Evolutionary conservation across 2,329 filamentous ascomycete species (phyloP).

Genomic region (Colletotrichum orchidophilum): DNA sequence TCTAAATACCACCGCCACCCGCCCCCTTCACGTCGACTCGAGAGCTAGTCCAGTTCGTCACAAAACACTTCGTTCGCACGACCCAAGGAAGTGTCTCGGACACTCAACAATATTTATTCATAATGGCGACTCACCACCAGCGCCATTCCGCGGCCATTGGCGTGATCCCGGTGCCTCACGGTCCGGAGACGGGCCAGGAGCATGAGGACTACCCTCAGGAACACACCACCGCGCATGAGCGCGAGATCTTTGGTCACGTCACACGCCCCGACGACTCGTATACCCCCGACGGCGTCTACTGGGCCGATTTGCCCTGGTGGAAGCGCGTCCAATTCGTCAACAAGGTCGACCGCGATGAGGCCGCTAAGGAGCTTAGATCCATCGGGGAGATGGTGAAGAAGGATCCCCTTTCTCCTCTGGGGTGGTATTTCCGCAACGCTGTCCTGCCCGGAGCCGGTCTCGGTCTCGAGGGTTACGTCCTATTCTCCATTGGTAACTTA

Average conservation of each 20-base stretch:
- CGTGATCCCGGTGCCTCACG: slow-evolving; percentile 65
- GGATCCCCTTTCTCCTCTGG: slow-evolving; percentile 84
- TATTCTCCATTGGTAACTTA: slow-evolving; percentile 96
- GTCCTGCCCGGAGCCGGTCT: slow-evolving; percentile 93
- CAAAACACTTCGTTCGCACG: not conserved
- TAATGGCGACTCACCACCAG: slow-evolving; percentile 46
- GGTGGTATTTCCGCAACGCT: slow-evolving; percentile 89
- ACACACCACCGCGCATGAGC: slow-evolving; percentile 59
- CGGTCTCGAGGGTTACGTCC: slow-evolving; percentile 91
- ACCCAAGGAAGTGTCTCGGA: not conserved
- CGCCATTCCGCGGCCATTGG: slow-evolving; percentile 54
- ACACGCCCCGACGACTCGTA: slow-evolving; percentile 91
- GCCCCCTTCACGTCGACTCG: not conserved
- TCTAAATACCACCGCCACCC: slow-evolving; percentile 10
- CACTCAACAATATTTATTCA: not conserved
- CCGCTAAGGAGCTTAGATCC: slow-evolving; percentile 69
- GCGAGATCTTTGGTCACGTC: slow-evolving; percentile 77
- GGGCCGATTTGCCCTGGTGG: slow-evolving; percentile 82
- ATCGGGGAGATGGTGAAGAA: slow-evolving; percentile 86
- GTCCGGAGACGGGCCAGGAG: slow-evolving; percentile 59
- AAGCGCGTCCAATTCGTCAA: slow-evolving; percentile 80
- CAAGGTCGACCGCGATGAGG: slow-evolving; percentile 76
- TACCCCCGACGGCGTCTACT: slow-evolving; percentile 84
- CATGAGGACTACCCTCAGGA: slow-evolving; percentile 55
- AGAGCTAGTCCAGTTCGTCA: slow-evolving; percentile 1